Base-by-base conservation (phyloP, 2,329 filamentous ascomycete species). In the Beauveria brongniartii region DNA sequence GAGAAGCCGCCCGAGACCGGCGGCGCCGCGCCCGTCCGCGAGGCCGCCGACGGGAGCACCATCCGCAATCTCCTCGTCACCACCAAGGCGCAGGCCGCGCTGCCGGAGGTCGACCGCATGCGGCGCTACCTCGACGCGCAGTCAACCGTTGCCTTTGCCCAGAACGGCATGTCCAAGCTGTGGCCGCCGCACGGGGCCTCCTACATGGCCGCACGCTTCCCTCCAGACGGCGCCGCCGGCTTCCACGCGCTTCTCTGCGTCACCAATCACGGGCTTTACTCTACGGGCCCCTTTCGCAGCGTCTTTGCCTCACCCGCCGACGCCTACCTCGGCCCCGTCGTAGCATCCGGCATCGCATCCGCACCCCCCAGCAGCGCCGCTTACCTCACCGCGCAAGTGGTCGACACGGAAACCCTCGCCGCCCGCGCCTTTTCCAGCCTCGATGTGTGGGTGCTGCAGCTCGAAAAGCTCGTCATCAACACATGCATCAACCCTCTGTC, bases 381-480 rank as follows among this genome's bases (percentile, higher is more conserved):
- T 7, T 80, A 78, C 65, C 67, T 85, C n/a, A 68, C 72, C 10
- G 67, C 73, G 5, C 69, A 75, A 61, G 70, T 86, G 24, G 63
- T 75, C 3, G 61, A 67, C 2, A 77, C 80, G 0, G 74, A 79
- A 2, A 67, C 73, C 20, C 73, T 86, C 2, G 69, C 72, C 14
- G 78, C 75, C 0, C 73, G 67, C 9, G 62, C 67, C 24, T 75
- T 82, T 5, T 64, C 74, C 2, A 69, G 72, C 12, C 64, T 73
- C 2, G 77, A 82, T 51, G 70, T 86, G 18, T 82, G 80, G 78
- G 64, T 79, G 10, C 68, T 80, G n/a, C 92, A 96, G 74, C 81
- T 97, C 3, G 90, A 96, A 69, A 97, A 96, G 72, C 78, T 97
- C 1, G 88, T 89, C 1, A 79, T 92, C 56, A 96, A 96, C 69